A percentile compares a stretch with the other conserved stretches of the same genome.
phyloP scores from a whole-genome alignment of 2,329 filamentous ascomycete genomes.

The Hypoxylon sp. region DNA sequence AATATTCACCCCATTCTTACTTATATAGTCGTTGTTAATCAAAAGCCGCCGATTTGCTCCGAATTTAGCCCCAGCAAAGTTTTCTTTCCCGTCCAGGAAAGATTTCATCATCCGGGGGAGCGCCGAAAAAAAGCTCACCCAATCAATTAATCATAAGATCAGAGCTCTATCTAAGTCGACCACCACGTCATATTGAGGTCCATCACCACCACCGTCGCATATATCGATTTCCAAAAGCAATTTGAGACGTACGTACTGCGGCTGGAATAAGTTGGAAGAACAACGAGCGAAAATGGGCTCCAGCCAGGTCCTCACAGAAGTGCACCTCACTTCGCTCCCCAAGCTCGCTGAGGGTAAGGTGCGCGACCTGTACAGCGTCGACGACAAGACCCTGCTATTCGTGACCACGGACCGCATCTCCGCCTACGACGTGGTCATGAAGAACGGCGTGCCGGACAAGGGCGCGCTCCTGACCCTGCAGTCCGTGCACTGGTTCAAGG shows the following conservation, averaged over 20 bases:
- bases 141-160: not conserved
- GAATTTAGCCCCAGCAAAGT: conserved; percentile 34
- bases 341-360: conserved; percentile 72
- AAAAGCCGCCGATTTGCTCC: conserved; percentile 40
- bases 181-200: conserved; percentile 9
- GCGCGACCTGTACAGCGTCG: conserved; percentile 82
- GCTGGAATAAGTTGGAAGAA: conserved; percentile 14
- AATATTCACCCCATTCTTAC: not conserved
- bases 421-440: conserved; percentile 78
- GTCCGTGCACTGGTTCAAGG: conserved; percentile 68
- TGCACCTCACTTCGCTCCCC: conserved; percentile 53
- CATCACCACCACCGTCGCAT: conserved; percentile 9
- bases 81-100: conserved; percentile 24
- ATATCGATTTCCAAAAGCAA: not conserved
- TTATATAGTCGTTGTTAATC: conserved; percentile 11
- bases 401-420: conserved; percentile 92
- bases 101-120: conserved; percentile 20
- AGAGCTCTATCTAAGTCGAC: conserved; percentile 1
- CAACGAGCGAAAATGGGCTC: conserved; percentile 41
- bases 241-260: not conserved
- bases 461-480: conserved; percentile 65
- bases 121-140: conserved; percentile 29
- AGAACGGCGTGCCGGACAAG: conserved; percentile 74
- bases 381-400: conserved; percentile 81
- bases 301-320: conserved; percentile 45